phyloP scores from a whole-genome alignment of 2,329 filamentous ascomycete genomes.

The Neophaeococcomyces aloes region DNA sequence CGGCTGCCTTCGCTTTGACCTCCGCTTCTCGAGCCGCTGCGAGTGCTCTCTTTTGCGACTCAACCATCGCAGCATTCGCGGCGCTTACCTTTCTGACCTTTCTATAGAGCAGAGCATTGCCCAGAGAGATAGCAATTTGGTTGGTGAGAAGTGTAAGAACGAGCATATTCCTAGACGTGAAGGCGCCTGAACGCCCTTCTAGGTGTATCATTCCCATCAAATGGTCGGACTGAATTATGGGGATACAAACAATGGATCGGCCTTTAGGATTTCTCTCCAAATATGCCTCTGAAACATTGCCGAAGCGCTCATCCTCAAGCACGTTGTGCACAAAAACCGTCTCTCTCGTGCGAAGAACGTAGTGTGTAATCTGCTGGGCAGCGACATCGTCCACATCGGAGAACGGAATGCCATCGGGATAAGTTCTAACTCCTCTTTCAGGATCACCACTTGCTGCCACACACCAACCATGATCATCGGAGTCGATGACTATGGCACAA shows the following conservation, averaged over 20 bases:
- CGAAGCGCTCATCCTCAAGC: constrained; percentile 55
- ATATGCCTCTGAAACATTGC: constrained; percentile 49
- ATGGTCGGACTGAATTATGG: constrained; percentile 50
- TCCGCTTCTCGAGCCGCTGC: constrained; percentile 52
- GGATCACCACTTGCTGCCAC: constrained; percentile 51
- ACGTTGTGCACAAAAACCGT: constrained; percentile 54
- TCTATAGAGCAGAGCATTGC: constrained; percentile 53
- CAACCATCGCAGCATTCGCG: constrained; percentile 55
- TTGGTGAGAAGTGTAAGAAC: constrained; percentile 50
- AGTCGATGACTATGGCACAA: constrained; percentile 51
- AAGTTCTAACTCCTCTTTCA: constrained; percentile 45
- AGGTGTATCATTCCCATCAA: constrained; percentile 53
- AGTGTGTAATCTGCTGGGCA: constrained; percentile 51
- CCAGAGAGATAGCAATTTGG: constrained; percentile 53
- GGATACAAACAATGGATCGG: constrained; percentile 51
- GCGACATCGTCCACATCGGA: constrained; percentile 48
- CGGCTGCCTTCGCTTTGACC: constrained; percentile 50
- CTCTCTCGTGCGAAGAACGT: constrained; percentile 52
- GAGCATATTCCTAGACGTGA: constrained; percentile 48
- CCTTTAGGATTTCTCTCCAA: constrained; percentile 46
- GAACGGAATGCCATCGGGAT: constrained; percentile 45
- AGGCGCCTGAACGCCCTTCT: constrained; percentile 53
- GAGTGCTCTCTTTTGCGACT: constrained; percentile 53
- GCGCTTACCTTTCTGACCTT: constrained; percentile 52
- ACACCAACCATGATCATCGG: constrained; percentile 48